Evolutionary conservation across 305 asterid genomes (phyloP).

Genomic region (Caryopteris hybrid): DNA sequence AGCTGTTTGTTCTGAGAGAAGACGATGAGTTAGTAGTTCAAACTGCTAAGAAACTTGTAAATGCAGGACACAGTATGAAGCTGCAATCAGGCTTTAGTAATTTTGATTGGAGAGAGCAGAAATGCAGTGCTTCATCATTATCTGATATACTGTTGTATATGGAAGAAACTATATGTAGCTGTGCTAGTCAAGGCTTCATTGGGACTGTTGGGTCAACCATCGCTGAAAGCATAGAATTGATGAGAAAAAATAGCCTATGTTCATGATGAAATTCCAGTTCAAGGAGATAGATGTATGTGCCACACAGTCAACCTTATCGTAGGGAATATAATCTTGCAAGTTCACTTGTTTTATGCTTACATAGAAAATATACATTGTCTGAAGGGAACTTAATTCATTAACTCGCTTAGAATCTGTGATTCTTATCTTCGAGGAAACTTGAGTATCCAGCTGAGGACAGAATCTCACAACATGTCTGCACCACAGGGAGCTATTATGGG

Average conservation of each 20-base stretch:
- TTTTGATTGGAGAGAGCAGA: constrained; percentile 22
- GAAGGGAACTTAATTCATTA: neutral
- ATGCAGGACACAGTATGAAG: constrained; percentile 29
- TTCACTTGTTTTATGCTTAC: neutral
- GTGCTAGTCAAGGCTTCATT: constrained; percentile 84
- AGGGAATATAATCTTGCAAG: constrained; percentile 1
- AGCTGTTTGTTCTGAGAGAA: constrained; percentile 51
- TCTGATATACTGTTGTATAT: constrained; percentile 58
- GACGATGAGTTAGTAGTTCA: constrained; percentile 47
- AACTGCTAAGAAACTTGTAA: constrained; percentile 50
- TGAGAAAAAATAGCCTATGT: constrained; percentile 57
- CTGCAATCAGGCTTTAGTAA: constrained; percentile 26
- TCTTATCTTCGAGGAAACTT: neutral
- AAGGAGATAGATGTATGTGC: neutral
- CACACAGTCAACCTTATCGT: neutral
- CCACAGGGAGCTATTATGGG: neutral
- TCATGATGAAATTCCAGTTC: constrained; percentile 21
- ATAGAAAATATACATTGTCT: neutral
- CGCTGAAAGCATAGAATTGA: constrained; percentile 63
- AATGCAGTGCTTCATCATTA: constrained; percentile 36
- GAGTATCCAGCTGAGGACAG: neutral
- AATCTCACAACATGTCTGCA: neutral
- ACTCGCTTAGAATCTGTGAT: neutral
- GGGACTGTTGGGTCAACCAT: constrained; percentile 95
- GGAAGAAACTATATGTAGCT: constrained; percentile 77